A percentile compares a stretch with the other conserved stretches of the same genome.
These are phyloP conservation scores for Lentinula lateritia DNA, from an alignment of 768 basidiomycete species.

Conservation along the genomic window DNA sequence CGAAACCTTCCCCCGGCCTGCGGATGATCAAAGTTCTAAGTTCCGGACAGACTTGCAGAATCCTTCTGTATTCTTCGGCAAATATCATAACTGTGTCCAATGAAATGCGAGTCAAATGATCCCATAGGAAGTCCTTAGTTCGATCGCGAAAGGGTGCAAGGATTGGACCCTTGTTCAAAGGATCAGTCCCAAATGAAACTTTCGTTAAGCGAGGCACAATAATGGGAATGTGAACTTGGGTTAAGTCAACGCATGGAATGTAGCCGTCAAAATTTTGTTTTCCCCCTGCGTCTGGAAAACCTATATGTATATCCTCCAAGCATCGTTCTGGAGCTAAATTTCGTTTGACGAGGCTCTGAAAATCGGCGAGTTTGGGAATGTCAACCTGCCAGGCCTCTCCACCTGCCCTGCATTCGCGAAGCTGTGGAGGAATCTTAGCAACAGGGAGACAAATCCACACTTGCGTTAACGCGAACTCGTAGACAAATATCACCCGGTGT, in stretches of 20 bases:
- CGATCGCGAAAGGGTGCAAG: not conserved
- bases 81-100: not conserved
- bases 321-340: not conserved
- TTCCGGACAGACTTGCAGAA: not conserved
- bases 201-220: not conserved
- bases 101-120: not conserved
- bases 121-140: not conserved
- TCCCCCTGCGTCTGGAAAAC: not conserved
- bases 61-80: not conserved
- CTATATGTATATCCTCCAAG: not conserved
- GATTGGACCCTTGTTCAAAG: not conserved
- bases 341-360: not conserved
- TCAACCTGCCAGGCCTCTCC: not conserved
- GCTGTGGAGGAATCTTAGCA: not conserved
- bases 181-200: not conserved
- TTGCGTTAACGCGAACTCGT: not conserved
- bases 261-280: not conserved
- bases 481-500: not conserved
- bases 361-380: not conserved
- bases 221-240: not conserved
- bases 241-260: not conserved
- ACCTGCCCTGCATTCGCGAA: not conserved
- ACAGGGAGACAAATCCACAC: not conserved
- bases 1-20: not conserved
- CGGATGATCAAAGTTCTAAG: not conserved